Percentiles rank a stretch among this genome's conserved stretches.
phyloP scores from a whole-genome alignment of 1,284 basidiomycete genomes.

The Irpex lacteus region DNA sequence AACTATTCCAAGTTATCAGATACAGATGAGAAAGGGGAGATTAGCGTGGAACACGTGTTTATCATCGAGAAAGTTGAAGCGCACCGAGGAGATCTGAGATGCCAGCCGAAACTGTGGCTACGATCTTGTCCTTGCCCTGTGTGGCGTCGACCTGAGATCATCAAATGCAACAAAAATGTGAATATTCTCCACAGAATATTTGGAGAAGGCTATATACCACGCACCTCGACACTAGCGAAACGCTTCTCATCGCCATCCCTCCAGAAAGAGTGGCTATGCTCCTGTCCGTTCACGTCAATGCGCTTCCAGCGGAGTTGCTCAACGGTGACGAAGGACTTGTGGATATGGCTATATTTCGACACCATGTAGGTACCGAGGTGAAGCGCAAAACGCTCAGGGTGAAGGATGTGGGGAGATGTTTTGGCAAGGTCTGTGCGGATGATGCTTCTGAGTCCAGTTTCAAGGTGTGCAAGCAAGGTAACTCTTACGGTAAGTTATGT shows the following conservation, averaged over 20 bases:
- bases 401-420: slow-evolving; percentile 79
- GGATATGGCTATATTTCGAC: slow-evolving; percentile 78
- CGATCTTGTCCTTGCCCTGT: slow-evolving; percentile 53
- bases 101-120: slow-evolving; percentile 66
- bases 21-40: neutral
- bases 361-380: slow-evolving; percentile 86
- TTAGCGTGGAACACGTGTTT: neutral
- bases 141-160: slow-evolving; percentile 58
- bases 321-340: slow-evolving; percentile 74
- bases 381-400: slow-evolving; percentile 84
- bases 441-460: neutral
- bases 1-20: slow-evolving; percentile 43
- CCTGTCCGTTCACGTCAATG: slow-evolving; percentile 49
- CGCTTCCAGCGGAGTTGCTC: slow-evolving; percentile 87
- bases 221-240: slow-evolving; percentile 61
- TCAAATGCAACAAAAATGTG: neutral
- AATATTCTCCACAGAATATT: neutral
- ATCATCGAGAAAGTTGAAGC: slow-evolving; percentile 19
- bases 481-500: slow-evolving; percentile 81
- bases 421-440: slow-evolving; percentile 77
- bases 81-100: slow-evolving; percentile 76
- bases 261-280: slow-evolving; percentile 82
- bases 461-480: neutral
- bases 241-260: slow-evolving; percentile 92
- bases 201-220: slow-evolving; percentile 17